A percentile compares a stretch with the other conserved stretches of the same genome.
Conservation (phyloP, 768 basidiomycete species). For the Pisolithus tinctorius region DNA sequence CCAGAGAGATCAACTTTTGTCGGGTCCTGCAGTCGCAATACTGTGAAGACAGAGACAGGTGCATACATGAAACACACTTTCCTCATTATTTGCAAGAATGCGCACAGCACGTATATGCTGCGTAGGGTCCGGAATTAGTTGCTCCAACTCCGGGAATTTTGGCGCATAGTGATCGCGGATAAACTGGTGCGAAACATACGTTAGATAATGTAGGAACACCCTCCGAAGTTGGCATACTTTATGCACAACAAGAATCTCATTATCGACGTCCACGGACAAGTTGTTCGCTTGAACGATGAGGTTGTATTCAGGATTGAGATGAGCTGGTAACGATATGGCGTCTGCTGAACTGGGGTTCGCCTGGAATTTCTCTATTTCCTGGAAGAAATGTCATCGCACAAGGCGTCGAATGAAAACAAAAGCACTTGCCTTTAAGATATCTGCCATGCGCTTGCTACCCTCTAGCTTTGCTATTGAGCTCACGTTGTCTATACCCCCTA, state of each 20-base stretch:
- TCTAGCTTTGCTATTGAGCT: slow-evolving; percentile 83
- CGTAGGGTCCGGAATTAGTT: slow-evolving; percentile 84
- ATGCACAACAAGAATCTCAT: slow-evolving; percentile 94
- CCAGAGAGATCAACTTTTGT: slow-evolving; percentile 79
- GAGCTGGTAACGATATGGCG: slow-evolving; percentile 71
- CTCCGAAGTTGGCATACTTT: slow-evolving; percentile 47
- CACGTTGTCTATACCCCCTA: slow-evolving; percentile 80
- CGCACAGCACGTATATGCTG: slow-evolving; percentile 92
- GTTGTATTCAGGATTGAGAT: slow-evolving; percentile 91
- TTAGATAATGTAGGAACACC: slow-evolving; percentile 5
- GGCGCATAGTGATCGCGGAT: slow-evolving; percentile 95
- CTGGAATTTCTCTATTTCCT: slow-evolving; percentile 91
- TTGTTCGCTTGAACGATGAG: slow-evolving; percentile 98
- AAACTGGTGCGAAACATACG: slow-evolving; percentile 47
- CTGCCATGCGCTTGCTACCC: slow-evolving; percentile 80
- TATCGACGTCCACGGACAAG: slow-evolving; percentile 95
- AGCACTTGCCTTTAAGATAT: slow-evolving; percentile 65
- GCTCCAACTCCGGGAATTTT: slow-evolving; percentile 95
- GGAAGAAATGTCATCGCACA: not conserved
- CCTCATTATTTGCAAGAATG: slow-evolving; percentile 78
- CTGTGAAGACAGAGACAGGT: not conserved
- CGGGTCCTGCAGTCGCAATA: slow-evolving; percentile 50
- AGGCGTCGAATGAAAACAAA: not conserved
- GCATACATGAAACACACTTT: slow-evolving; percentile 20
- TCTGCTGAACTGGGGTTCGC: slow-evolving; percentile 72